A percentile compares a stretch with the other conserved stretches of the same genome.
Conservation (phyloP, 2,329 filamentous ascomycete species). For the Penicillium sclerotigenum region DNA sequence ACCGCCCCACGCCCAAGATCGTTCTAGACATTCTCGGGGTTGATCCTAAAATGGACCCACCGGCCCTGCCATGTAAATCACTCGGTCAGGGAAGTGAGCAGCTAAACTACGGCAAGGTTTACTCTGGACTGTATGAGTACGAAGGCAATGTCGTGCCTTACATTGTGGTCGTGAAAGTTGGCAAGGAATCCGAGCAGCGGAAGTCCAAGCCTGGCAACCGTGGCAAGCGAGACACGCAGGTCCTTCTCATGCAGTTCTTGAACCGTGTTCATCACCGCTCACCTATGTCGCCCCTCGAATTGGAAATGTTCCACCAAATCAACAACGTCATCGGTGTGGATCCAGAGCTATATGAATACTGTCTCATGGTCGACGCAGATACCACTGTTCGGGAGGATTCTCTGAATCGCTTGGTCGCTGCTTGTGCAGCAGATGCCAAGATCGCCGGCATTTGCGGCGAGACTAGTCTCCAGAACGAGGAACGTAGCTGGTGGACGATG, state of each 20-base stretch:
- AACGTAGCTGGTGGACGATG: constrained; percentile 98
- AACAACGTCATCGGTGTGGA: constrained; percentile 99
- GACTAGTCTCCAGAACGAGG: constrained; percentile 92
- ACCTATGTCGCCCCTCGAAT: constrained; percentile 90
- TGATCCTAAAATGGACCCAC: constrained; percentile 93
- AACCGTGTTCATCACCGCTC: constrained; percentile 94
- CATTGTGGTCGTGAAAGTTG: constrained; percentile 91
- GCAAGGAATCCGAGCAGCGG: constrained; percentile 89
- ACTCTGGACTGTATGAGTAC: constrained; percentile 94
- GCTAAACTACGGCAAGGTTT: constrained; percentile 97
- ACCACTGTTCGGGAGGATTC: constrained; percentile 91
- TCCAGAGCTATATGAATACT: constrained; percentile 93
- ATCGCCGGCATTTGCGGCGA: constrained; percentile 98
- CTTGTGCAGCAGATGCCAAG: constrained; percentile 89
- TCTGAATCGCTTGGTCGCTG: constrained; percentile 85
- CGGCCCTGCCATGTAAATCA: constrained; percentile 89
- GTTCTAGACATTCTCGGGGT: constrained; percentile 96
- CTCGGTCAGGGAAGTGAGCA: constrained; percentile 85
- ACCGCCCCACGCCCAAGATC: constrained; percentile 89
- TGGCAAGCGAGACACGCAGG: constrained; percentile 97
- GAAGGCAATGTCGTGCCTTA: constrained; percentile 98
- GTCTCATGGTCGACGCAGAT: constrained; percentile 97
- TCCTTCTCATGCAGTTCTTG: constrained; percentile 93
- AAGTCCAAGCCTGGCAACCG: constrained; percentile 95
- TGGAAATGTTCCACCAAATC: constrained; percentile 99